Evolutionary conservation across 495 filamentous ascomycete species (phyloP).

Genomic region (Amniculicola lignicola): DNA sequence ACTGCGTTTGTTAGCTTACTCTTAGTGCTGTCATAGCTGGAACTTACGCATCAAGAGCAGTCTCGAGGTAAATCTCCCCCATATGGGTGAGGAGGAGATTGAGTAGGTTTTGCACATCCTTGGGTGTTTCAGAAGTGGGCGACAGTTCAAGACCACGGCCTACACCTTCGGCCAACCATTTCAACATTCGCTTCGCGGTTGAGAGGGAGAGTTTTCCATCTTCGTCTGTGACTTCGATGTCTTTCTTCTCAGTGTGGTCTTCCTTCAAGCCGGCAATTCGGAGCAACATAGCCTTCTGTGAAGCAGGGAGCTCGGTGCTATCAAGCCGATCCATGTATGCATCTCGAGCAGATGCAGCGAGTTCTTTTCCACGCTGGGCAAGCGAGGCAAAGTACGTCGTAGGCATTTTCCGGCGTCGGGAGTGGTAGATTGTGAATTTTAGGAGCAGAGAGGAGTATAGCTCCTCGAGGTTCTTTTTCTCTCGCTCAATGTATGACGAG

Average conservation of each 20-base stretch:
- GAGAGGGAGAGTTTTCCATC: conserved; percentile 79
- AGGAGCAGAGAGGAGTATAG: conserved; percentile 89
- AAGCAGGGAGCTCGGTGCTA: conserved; percentile 75
- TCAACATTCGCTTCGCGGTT: conserved; percentile 94
- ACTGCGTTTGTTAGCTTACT: conserved; percentile 22
- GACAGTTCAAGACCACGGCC: conserved; percentile 88
- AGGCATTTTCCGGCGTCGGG: conserved; percentile 73
- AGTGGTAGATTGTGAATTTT: conserved; percentile 92
- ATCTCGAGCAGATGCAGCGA: conserved; percentile 75
- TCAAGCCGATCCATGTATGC: conserved; percentile 82
- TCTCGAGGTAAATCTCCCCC: conserved; percentile 93
- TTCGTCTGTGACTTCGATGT: conserved; percentile 84
- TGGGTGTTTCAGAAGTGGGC: conserved; percentile 81
- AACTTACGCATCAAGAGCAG: conserved; percentile 74
- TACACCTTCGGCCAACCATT: conserved; percentile 95
- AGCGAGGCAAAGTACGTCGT: conserved; percentile 86
- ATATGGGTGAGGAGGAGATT: conserved; percentile 82
- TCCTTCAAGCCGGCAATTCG: conserved; percentile 69
- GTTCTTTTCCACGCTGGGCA: conserved; percentile 79
- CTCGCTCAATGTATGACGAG: conserved; percentile 92
- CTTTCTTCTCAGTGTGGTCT: conserved; percentile 53
- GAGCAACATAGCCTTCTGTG: conserved; percentile 82
- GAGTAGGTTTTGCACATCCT: conserved; percentile 84
- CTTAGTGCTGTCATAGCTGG: background rate
- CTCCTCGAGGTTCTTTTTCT: conserved; percentile 85